A percentile compares a stretch with the other conserved stretches of the same genome.
phyloP scores from a whole-genome alignment of 345 rosid species.

The Salix koriyanagi region DNA sequence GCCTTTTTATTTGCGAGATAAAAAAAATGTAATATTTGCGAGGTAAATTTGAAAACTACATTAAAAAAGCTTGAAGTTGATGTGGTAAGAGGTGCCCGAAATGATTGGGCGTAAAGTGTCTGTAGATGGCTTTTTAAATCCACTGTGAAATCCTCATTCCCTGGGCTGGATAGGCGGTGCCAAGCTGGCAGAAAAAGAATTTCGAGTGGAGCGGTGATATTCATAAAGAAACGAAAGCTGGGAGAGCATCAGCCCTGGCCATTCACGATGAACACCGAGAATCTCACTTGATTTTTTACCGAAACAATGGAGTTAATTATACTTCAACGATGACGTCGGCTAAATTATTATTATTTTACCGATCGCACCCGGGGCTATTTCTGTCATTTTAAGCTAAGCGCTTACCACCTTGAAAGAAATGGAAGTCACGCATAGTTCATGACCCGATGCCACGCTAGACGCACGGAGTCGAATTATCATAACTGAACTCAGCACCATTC shows the following conservation, averaged over 20 bases:
- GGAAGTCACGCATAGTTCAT: conserved; percentile 7
- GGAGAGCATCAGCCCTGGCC: too few relatives aligned
- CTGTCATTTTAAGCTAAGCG: background rate
- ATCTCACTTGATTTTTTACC: too few relatives aligned
- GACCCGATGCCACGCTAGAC: conserved; percentile 2
- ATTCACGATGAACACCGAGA: too few relatives aligned
- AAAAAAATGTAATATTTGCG: too few relatives aligned
- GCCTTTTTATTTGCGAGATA: too few relatives aligned
- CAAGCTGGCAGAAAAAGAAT: background rate
- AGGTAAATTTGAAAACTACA: too few relatives aligned
- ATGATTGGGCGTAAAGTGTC: conserved; percentile 1
- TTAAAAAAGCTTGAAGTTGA: too few relatives aligned
- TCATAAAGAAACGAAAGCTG: background rate
- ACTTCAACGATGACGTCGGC: too few relatives aligned
- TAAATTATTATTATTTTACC: too few relatives aligned
- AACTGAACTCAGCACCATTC: background rate
- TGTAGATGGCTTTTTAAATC: background rate
- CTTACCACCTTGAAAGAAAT: background rate
- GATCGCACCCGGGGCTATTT: background rate
- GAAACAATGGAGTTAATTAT: too few relatives aligned
- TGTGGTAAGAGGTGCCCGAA: background rate
- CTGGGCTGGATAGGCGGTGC: background rate
- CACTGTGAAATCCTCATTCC: background rate
- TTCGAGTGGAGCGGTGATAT: background rate
- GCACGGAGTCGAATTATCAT: conserved; percentile 3